Conservation (phyloP, 208 protist species). For the Acanthamoeba culbertsoni region DNA sequence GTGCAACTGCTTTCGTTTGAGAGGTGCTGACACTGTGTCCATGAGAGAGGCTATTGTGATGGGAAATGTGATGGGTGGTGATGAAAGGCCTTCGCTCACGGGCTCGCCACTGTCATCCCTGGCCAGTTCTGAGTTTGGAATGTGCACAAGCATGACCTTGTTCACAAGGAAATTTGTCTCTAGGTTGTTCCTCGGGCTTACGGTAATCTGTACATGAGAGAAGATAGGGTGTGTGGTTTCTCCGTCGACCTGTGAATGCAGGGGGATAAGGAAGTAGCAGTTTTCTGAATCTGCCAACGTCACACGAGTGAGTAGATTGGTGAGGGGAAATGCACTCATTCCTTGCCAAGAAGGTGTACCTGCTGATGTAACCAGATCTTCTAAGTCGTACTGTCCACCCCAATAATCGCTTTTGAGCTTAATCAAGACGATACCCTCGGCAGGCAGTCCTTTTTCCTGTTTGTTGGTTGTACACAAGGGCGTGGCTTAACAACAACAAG, state of each 20-base stretch:
- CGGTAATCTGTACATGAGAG: not conserved
- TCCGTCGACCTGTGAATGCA: not conserved
- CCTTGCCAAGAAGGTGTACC: not conserved
- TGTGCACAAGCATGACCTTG: not conserved
- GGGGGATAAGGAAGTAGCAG: not conserved
- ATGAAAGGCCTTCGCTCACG: not conserved
- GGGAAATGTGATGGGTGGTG: not conserved
- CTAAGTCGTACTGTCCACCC: not conserved
- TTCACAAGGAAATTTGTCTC: not conserved
- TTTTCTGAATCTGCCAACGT: not conserved
- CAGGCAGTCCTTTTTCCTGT: not conserved
- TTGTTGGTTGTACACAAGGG: too few species aligned
- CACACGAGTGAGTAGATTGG: not conserved
- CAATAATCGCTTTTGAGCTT: constrained; percentile 1
- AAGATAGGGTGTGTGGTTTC: constrained; percentile 1
- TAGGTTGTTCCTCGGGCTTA: not conserved
- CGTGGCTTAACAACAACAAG: too few species aligned
- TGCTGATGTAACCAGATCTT: not conserved
- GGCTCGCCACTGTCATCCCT: not conserved
- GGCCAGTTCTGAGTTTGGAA: not conserved
- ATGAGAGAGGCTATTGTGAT: constrained; percentile 2
- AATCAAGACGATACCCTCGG: not conserved
- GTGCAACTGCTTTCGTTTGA: not conserved
- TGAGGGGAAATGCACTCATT: not conserved
- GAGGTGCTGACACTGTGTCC: not conserved